phyloP scores from a whole-genome alignment of 2,329 filamentous ascomycete genomes.

The Lasiodiplodia citricola region DNA sequence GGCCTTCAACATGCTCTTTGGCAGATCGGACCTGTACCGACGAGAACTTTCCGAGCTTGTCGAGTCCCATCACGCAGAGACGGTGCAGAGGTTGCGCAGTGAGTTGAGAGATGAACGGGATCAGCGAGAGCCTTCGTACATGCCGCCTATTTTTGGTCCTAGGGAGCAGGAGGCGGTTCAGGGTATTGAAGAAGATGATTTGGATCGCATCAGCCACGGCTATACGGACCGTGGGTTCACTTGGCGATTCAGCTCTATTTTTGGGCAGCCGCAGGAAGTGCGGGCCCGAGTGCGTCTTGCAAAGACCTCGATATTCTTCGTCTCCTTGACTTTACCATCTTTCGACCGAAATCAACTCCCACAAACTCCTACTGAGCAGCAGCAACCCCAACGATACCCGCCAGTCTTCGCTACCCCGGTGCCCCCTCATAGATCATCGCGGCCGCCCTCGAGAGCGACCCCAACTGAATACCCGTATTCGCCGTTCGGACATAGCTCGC shows the following conservation, averaged over 20 bases:
- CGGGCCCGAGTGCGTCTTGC: constrained; percentile 43
- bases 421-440: constrained; percentile 3
- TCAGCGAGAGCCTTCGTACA: constrained; percentile 54
- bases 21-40: constrained; percentile 45
- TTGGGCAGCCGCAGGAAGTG: constrained; percentile 30
- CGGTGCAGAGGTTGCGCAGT: constrained; percentile 50
- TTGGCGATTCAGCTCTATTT: constrained; percentile 23
- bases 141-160: constrained; percentile 55
- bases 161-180: constrained; percentile 51
- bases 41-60: constrained; percentile 52
- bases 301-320: constrained; percentile 44
- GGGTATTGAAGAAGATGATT: constrained; percentile 47
- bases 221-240: constrained; percentile 43
- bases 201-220: constrained; percentile 51
- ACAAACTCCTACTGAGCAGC: constrained; percentile 3
- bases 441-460: constrained; percentile 7
- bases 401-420: constrained; percentile 10
- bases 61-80: constrained; percentile 47
- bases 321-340: constrained; percentile 37
- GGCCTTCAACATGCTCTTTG: constrained; percentile 51
- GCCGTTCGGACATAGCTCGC: constrained; percentile 12
- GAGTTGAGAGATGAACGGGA: constrained; percentile 54
- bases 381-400: neutral
- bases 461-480: constrained; percentile 16
- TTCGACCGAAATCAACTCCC: constrained; percentile 5